Base-by-base conservation (phyloP, 306 rosid genomes). In the Rubus idaeus region DNA sequence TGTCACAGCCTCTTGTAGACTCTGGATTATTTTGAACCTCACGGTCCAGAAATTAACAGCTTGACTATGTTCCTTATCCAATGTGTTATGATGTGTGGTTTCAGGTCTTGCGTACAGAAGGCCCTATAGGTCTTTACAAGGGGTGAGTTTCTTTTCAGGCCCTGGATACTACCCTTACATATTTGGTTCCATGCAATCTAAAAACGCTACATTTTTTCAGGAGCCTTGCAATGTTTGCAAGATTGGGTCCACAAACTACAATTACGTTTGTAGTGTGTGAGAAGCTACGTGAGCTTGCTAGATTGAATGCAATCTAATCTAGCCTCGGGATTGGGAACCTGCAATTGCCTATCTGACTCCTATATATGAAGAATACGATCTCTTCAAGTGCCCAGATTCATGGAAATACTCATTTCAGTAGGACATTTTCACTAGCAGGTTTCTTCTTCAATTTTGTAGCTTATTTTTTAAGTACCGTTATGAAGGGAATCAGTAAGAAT, bases 241-340 rank as follows among this genome's bases (percentile, higher is more conserved):
- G 98, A 86, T 80, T 95, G 82, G 97, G 97, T 68, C 99, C 99
- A 10, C 99, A 95, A 85, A 91, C 97, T 74, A 92, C 94, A 75
- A 91, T 92, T 46, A 95, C 97, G 69, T 91, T 95, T 58, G 56
- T 95, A 78, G 82, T 92, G 30, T 91, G 89, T 11, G 99, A 95
- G 93, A 88, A 92, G 89, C 86, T 95, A 53, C 95, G 99, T 20
- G 83, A 86, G 73, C 86, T 82, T 81, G 86, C 92, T 40, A 97
- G 97, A 79, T 79, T 95, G 83, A 88, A 86, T 17, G 99, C 97
- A 81, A 88, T 95, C 63, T 92, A 81, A 88, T 92, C 66, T 91
- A 86, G 74, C 56, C 52, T 30, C 3, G 42, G 75, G 80, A 70
- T 77, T 53, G 71, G 56, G 67, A 39, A 50, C 71, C 40, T 45